Evolutionary conservation across 2,329 filamentous ascomycete genomes (phyloP).

Genomic region (Mycosphaerella sp.): DNA sequence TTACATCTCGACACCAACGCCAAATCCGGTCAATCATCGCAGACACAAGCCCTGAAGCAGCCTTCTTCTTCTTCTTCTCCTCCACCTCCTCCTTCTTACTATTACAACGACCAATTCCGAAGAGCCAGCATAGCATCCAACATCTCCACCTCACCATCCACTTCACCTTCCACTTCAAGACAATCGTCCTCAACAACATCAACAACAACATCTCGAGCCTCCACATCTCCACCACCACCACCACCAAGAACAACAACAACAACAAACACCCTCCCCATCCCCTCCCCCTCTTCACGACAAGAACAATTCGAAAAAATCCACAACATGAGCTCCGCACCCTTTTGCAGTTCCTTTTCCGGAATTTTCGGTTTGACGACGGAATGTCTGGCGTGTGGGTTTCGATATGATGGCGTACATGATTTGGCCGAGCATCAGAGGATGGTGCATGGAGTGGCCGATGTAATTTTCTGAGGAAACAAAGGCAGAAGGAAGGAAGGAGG

Average conservation of each 20-base stretch:
- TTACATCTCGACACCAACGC: constrained; percentile 1
- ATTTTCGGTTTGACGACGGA: constrained; percentile 13
- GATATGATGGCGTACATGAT: constrained; percentile 21
- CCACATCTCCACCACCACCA: no score
- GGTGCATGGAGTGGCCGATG: constrained; percentile 20
- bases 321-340: constrained; percentile 16
- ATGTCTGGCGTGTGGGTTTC: constrained; percentile 23
- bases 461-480: constrained; percentile 15
- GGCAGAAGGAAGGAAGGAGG: no score
- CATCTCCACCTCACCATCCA: constrained; percentile 2
- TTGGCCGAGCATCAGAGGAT: constrained; percentile 22
- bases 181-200: not conserved
- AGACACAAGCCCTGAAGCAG: constrained; percentile 2
- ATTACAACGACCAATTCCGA: not conserved
- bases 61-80: not conserved
- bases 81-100: no score
- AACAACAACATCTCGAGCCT: no score
- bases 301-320: not conserved
- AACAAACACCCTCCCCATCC: no score
- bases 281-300: no score
- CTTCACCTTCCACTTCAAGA: not conserved
- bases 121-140: constrained; percentile 10
- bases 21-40: not conserved
- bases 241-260: no score
- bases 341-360: constrained; percentile 10